phyloP scores from a whole-genome alignment of 2,329 filamentous ascomycete genomes.

The Fusarium sp. region DNA sequence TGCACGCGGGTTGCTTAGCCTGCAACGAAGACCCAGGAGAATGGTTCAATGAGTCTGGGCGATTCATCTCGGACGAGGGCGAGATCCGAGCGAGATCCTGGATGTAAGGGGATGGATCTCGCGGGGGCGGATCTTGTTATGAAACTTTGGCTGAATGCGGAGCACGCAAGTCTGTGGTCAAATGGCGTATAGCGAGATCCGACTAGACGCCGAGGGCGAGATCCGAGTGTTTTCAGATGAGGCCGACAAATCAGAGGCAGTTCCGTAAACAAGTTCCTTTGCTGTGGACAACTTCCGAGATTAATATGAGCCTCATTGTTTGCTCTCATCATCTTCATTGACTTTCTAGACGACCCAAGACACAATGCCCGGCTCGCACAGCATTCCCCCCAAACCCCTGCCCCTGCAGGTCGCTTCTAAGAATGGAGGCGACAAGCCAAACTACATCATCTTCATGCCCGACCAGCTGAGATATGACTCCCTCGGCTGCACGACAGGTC shows the following conservation, averaged over 20 bases:
- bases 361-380: slow-evolving; percentile 20
- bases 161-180: slow-evolving; percentile 23
- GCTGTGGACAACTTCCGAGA: not conserved
- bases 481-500: slow-evolving; percentile 50
- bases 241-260: not conserved
- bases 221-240: slow-evolving; percentile 20
- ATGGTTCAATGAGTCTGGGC: not conserved
- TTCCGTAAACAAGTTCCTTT: not conserved
- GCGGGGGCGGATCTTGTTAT: slow-evolving; percentile 8
- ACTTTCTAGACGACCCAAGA: not conserved
- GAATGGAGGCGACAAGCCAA: slow-evolving; percentile 47
- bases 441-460: slow-evolving; percentile 60
- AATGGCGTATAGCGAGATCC: slow-evolving; percentile 27
- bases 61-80: slow-evolving; percentile 7
- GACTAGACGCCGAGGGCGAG: slow-evolving; percentile 17
- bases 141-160: not conserved
- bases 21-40: slow-evolving; percentile 3
- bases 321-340: not conserved
- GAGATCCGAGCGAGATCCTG: slow-evolving; percentile 32
- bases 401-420: slow-evolving; percentile 39
- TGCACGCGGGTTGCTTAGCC: slow-evolving; percentile 28
- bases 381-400: slow-evolving; percentile 36
- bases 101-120: not conserved
- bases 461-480: slow-evolving; percentile 61
- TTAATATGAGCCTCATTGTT: not conserved